Evolutionary conservation across 2,329 filamentous ascomycete species (phyloP).

Genomic region (Colletotrichum musae): DNA sequence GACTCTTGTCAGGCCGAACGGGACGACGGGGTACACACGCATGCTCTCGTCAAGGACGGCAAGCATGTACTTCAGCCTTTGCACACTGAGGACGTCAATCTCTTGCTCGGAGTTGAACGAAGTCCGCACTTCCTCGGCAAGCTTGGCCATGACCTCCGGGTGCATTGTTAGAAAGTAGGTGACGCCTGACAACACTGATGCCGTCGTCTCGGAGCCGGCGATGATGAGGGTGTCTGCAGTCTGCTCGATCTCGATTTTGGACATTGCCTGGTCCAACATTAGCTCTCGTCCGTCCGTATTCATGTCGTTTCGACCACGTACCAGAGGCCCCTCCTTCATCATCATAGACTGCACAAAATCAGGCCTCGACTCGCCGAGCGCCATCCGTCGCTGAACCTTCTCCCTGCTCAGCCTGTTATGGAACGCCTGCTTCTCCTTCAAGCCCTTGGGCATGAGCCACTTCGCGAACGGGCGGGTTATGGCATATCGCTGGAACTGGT

Average conservation of each 20-base stretch:
- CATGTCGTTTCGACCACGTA: background rate
- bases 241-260: constrained; percentile 26
- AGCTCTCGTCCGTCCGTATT: background rate
- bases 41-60: constrained; percentile 59
- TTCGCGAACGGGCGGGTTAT: constrained; percentile 14
- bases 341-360: constrained; percentile 44
- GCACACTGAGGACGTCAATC: constrained; percentile 52
- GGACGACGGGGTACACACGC: constrained; percentile 51
- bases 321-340: constrained; percentile 37
- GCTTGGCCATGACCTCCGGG: constrained; percentile 48
- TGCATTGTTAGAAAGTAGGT: constrained; percentile 57
- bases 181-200: constrained; percentile 57
- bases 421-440: constrained; percentile 16
- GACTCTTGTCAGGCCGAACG: constrained; percentile 46
- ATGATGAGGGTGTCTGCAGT: constrained; percentile 45
- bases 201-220: constrained; percentile 63
- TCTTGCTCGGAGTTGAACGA: constrained; percentile 53
- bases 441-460: constrained; percentile 15
- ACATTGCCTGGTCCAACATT: constrained; percentile 30
- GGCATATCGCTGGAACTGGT: constrained; percentile 17
- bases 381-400: constrained; percentile 35
- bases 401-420: constrained; percentile 25
- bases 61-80: constrained; percentile 54
- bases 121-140: constrained; percentile 57
- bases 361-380: constrained; percentile 35